Conservation (phyloP, 176 grass and related monocot genomes). For the Chloris gayana region DNA sequence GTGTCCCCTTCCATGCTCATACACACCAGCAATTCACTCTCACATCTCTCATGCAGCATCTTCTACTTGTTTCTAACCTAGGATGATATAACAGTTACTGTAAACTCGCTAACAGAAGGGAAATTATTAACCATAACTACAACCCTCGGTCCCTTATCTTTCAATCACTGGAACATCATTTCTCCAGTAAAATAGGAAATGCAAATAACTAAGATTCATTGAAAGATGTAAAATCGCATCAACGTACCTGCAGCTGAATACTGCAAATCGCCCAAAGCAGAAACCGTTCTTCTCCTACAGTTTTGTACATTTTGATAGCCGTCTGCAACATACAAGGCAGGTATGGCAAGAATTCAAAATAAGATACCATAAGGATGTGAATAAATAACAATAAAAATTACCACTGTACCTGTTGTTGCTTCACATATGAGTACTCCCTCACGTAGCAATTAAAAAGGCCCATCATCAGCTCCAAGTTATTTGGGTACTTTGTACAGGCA, state of each 20-base stretch:
- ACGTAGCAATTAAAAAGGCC: slow-evolving; percentile 98
- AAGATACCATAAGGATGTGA: slow-evolving; percentile 27
- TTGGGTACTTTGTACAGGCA: slow-evolving; percentile 82
- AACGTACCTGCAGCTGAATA: slow-evolving; percentile 82
- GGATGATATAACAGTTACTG: slow-evolving; percentile 6
- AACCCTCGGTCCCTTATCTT: neutral
- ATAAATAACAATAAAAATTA: slow-evolving; percentile 30
- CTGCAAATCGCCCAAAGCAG: slow-evolving; percentile 99
- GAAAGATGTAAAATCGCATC: slow-evolving; percentile 7
- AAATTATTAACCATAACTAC: neutral
- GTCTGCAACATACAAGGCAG: slow-evolving; percentile 62
- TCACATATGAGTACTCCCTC: slow-evolving; percentile 92
- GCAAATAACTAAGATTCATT: slow-evolving; percentile 1
- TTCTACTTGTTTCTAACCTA: neutral
- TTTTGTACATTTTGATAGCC: slow-evolving; percentile 99
- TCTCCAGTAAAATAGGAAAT: slow-evolving; percentile 15
- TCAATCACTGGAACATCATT: neutral
- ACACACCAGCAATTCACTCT: neutral
- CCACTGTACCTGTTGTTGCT: slow-evolving; percentile 87
- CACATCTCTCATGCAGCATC: neutral
- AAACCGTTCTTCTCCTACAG: slow-evolving; percentile 91
- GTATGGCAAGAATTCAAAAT: slow-evolving; percentile 28
- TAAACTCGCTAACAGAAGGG: neutral
- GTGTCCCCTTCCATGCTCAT: neutral
- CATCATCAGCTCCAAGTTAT: slow-evolving; percentile 98